phyloP scores from a whole-genome alignment of 73 alveolate species.

The Paramecium biaurelia region DNA sequence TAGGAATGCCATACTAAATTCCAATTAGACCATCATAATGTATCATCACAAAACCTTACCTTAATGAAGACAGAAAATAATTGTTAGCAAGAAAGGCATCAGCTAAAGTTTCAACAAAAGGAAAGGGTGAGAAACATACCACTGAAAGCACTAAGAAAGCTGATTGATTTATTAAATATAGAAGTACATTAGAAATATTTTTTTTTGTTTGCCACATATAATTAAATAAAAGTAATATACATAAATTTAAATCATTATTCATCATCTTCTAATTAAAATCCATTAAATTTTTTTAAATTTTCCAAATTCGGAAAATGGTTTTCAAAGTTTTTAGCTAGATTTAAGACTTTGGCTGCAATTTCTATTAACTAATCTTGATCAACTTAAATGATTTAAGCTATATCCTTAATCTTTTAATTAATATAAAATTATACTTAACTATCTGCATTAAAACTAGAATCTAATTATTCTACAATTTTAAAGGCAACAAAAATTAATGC shows the following conservation, averaged over 20 bases:
- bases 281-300: conserved; percentile 82
- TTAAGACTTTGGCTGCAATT: conserved; percentile 79
- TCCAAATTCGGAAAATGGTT: conserved; percentile 84
- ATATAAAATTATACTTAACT: not conserved
- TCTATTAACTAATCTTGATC: conserved; percentile 81
- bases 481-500: conserved; percentile 84
- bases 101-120: conserved; percentile 18
- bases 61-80: conserved; percentile 52
- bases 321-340: conserved; percentile 91
- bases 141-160: conserved; percentile 53
- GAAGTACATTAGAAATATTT: not conserved
- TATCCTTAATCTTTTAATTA: conserved; percentile 60
- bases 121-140: conserved; percentile 67
- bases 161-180: conserved; percentile 16
- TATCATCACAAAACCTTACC: conserved; percentile 53
- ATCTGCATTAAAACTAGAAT: conserved; percentile 61
- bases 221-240: not conserved
- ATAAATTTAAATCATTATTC: not conserved
- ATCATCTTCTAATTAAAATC: conserved; percentile 52
- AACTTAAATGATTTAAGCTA: conserved; percentile 58
- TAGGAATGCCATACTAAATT: conserved; percentile 63
- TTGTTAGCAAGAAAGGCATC: conserved; percentile 62
- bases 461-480: conserved; percentile 84
- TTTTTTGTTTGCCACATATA: not conserved
- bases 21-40: conserved; percentile 59